These are phyloP conservation scores for Emergomyces pasteurianus DNA, from an alignment of 2,329 filamentous ascomycete genomes.

Conservation along the genomic window DNA sequence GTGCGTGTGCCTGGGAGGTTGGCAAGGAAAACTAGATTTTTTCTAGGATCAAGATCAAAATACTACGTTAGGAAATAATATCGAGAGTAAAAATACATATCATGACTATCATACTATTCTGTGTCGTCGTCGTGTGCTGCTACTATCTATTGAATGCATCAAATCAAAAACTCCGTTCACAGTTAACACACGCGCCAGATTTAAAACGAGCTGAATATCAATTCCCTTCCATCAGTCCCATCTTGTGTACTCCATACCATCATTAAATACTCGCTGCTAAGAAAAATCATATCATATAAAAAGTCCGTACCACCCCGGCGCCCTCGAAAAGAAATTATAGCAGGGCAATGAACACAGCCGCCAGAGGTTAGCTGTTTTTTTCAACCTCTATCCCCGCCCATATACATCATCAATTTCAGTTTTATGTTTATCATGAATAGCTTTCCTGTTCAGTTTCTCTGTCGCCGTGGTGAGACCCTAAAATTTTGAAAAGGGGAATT, in stretches of 20 bases:
- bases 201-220: neutral
- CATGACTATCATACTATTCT: too few species aligned
- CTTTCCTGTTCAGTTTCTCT: slow-evolving; percentile 1
- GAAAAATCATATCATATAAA: neutral
- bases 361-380: neutral
- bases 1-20: too few species aligned
- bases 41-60: too few species aligned
- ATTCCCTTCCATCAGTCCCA: neutral
- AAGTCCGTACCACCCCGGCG: too few species aligned
- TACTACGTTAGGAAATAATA: too few species aligned
- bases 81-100: too few species aligned
- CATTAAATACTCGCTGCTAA: neutral
- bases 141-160: too few species aligned
- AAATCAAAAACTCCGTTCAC: neutral
- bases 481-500: neutral
- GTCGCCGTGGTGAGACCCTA: slow-evolving; percentile 2
- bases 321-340: neutral
- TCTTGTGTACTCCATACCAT: neutral
- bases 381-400: neutral
- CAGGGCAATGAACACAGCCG: neutral
- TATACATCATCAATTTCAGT: neutral
- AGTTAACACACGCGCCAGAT: neutral
- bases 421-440: neutral
- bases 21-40: too few species aligned
- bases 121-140: too few species aligned